phyloP scores from a whole-genome alignment of 2,329 filamentous ascomycete genomes.

The Albifimbria verrucaria region DNA sequence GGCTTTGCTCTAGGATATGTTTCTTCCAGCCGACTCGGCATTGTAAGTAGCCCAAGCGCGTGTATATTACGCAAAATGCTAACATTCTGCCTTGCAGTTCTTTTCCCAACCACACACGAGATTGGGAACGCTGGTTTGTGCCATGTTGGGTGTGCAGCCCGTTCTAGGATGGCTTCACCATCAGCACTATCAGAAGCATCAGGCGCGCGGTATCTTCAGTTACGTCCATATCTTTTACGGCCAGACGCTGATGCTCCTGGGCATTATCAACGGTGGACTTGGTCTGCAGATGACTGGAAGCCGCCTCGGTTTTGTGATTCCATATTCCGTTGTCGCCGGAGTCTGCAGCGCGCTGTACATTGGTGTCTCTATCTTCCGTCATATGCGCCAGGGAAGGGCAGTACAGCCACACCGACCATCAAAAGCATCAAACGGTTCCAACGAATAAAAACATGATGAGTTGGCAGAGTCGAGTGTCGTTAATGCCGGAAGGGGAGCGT shows the following conservation, averaged over 20 bases:
- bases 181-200: constrained; percentile 43
- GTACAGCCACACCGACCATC: neutral
- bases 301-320: constrained; percentile 39
- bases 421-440: neutral
- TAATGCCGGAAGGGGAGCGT: too few relatives aligned
- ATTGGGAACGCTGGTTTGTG: constrained; percentile 53
- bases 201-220: constrained; percentile 47
- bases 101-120: constrained; percentile 51
- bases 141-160: constrained; percentile 55
- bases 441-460: neutral
- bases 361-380: constrained; percentile 14
- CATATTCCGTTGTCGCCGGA: constrained; percentile 54
- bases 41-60: constrained; percentile 33
- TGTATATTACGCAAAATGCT: constrained; percentile 8
- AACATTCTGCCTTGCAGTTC: constrained; percentile 37
- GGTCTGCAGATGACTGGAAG: constrained; percentile 50
- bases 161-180: constrained; percentile 58
- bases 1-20: constrained; percentile 57
- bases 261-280: constrained; percentile 61
- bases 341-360: constrained; percentile 45
- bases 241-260: constrained; percentile 53
- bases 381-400: neutral
- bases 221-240: constrained; percentile 63
- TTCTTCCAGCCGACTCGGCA: constrained; percentile 34
- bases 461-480: too few relatives aligned